Conservation (phyloP, 2,329 filamentous ascomycete species). For the Curvularia sp. region DNA sequence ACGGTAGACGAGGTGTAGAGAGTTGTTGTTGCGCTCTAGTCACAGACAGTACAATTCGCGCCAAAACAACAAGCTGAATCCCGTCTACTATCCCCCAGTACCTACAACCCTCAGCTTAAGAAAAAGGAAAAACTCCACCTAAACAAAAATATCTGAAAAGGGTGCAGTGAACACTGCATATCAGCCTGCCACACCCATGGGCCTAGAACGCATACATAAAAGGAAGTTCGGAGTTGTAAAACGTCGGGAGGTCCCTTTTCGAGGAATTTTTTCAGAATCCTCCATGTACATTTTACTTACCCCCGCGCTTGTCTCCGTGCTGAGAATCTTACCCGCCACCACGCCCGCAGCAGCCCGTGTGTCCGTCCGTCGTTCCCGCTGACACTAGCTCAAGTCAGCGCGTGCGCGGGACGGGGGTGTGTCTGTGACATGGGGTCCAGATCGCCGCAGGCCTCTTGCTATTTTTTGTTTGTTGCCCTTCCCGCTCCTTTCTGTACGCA, state of each 20-base stretch:
- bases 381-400: neutral
- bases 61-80: neutral
- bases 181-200: neutral
- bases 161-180: neutral
- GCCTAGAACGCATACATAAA: slow-evolving; percentile 1
- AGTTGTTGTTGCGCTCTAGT: no score
- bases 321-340: slow-evolving; percentile 2
- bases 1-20: no score
- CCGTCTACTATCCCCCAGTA: no score
- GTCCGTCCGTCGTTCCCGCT: slow-evolving; percentile 6
- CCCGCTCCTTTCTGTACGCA: no score
- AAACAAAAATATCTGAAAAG: no score
- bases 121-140: neutral
- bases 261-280: neutral
- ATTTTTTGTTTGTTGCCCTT: neutral
- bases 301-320: neutral
- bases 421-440: neutral
- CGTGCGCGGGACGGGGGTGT: neutral
- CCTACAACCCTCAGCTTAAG: no score
- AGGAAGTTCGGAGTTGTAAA: neutral
- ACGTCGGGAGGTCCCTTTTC: neutral
- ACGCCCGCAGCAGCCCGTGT: neutral
- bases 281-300: no score
- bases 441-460: neutral
- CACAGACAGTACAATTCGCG: no score